Percentiles rank a stretch among this genome's conserved stretches.
Evolutionary conservation across 805 yeast genomes (phyloP).

Genomic region (Ogataea salicorniae): DNA sequence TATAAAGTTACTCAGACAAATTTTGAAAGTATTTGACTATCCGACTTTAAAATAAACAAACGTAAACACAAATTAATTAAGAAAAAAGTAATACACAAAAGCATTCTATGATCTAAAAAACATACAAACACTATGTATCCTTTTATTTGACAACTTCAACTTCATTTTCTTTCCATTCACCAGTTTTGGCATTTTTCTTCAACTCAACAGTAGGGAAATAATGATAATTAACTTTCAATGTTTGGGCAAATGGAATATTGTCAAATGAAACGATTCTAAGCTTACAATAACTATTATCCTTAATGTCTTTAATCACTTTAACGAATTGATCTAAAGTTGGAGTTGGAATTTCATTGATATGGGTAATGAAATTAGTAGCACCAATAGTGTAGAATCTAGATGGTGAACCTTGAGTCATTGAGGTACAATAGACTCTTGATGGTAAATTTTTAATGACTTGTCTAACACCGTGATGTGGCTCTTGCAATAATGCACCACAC

Average conservation of each 20-base stretch:
- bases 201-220: slow-evolving; percentile 74
- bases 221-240: slow-evolving; percentile 82
- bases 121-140: background rate
- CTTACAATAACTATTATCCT: slow-evolving; percentile 77
- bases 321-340: slow-evolving; percentile 65
- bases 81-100: too few species aligned
- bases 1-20: too few species aligned
- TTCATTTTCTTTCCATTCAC: slow-evolving; percentile 52
- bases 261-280: slow-evolving; percentile 80
- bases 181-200: slow-evolving; percentile 40
- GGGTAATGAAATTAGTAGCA: slow-evolving; percentile 82
- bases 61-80: too few species aligned
- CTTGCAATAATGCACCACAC: slow-evolving; percentile 80
- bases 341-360: slow-evolving; percentile 74
- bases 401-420: slow-evolving; percentile 77
- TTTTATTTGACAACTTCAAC: slow-evolving; percentile 33
- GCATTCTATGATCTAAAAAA: background rate
- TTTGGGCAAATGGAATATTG: slow-evolving; percentile 78
- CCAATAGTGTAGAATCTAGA: slow-evolving; percentile 76
- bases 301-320: slow-evolving; percentile 58
- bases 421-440: slow-evolving; percentile 76
- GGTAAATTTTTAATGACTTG: slow-evolving; percentile 77
- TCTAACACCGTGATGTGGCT: slow-evolving; percentile 90
- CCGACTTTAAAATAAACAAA: too few species aligned
- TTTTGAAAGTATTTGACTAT: too few species aligned